A percentile compares a stretch with the other conserved stretches of the same genome.
These are phyloP conservation scores for Blastobotrys proliferans DNA, from an alignment of 1,139 yeast genomes.

Conservation along the genomic window DNA sequence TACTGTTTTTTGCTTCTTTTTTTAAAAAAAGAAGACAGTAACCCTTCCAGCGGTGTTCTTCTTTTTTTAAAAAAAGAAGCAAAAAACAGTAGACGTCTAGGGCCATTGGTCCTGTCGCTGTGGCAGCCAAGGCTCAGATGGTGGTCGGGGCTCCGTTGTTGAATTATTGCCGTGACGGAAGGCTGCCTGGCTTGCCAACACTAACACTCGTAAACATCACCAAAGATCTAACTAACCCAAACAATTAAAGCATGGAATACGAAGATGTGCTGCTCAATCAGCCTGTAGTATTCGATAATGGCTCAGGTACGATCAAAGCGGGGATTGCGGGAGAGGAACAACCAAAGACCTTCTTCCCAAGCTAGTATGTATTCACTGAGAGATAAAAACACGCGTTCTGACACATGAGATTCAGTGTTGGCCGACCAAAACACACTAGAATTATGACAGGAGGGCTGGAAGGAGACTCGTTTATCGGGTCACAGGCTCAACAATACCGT, in stretches of 20 bases:
- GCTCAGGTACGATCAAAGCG: slow-evolving; percentile 83
- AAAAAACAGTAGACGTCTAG: too few species aligned
- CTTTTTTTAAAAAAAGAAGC: too few species aligned
- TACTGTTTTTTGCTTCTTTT: too few species aligned
- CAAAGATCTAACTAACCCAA: too few species aligned
- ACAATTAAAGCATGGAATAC: slow-evolving; percentile 32
- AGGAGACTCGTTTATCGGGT: slow-evolving; percentile 65
- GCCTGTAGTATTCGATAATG: slow-evolving; percentile 89
- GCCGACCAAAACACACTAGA: slow-evolving; percentile 77
- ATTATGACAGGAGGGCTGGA: slow-evolving; percentile 80
- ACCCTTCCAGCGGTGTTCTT: too few species aligned
- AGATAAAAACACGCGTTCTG: background rate
- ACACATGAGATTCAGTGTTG: slow-evolving; percentile 45
- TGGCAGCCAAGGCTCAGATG: too few species aligned
- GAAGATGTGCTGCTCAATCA: slow-evolving; percentile 54
- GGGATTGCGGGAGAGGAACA: slow-evolving; percentile 92
- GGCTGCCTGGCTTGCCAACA: too few species aligned
- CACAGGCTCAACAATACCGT: slow-evolving; percentile 64
- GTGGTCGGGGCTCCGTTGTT: too few species aligned
- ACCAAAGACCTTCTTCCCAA: slow-evolving; percentile 56
- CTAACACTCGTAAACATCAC: too few species aligned
- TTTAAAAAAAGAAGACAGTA: too few species aligned
- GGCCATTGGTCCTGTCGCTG: too few species aligned
- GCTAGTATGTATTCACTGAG: slow-evolving; percentile 34
- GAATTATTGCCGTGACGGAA: too few species aligned